Base-by-base conservation (phyloP, 352 stramenopile genomes). In the Phytophthora hibernalis region DNA sequence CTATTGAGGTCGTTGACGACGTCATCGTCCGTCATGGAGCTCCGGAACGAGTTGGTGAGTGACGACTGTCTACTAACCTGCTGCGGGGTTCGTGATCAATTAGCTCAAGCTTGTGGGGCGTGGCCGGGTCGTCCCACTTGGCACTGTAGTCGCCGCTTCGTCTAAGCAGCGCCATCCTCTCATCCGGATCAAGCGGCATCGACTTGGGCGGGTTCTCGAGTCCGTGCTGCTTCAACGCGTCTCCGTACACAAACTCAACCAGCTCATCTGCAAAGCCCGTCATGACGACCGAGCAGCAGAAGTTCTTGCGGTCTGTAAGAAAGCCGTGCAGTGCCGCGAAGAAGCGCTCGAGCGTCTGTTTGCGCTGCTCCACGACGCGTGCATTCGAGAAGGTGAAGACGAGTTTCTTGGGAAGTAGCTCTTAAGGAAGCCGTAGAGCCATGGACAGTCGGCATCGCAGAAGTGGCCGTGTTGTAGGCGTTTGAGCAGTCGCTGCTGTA, bases 361-460 rank as follows among this genome's bases (percentile, higher is more conserved):
- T 81, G 7, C 85, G 74, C 24, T 72, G 60, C 4, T 74, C 68
- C 26, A 89, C 60, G 16, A 89, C 77, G 6, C 77, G 69, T 1
- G 71, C 62, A 40, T 61, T 85, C 2, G 69, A 65, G 28, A 90
- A 89, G 8, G 74, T 67, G 62, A 89, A 89, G 1, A 91, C 51
- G 20, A 82, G 53, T 30, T 83, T 87, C 62, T 89, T 89, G 12
- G 85, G 68, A 93, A 93, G 59, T 91, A 91, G 64, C 81, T 91
- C 68, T 87, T 89, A 13, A 93, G 48, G 45, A 93, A 91, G 8
- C 74, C 87, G 49, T 80, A 90, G 11, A 93, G 61, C 81, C 81
- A 91, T 38, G 85, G 83, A 43, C 85, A 93, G 54, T 89, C 85
- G 37, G 79, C 81, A 21, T 63, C 74, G 62, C 85, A 93, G 55